Evolutionary conservation across 2,329 filamentous ascomycete genomes (phyloP).

Genomic region (Phialemonium atrogriseum): DNA sequence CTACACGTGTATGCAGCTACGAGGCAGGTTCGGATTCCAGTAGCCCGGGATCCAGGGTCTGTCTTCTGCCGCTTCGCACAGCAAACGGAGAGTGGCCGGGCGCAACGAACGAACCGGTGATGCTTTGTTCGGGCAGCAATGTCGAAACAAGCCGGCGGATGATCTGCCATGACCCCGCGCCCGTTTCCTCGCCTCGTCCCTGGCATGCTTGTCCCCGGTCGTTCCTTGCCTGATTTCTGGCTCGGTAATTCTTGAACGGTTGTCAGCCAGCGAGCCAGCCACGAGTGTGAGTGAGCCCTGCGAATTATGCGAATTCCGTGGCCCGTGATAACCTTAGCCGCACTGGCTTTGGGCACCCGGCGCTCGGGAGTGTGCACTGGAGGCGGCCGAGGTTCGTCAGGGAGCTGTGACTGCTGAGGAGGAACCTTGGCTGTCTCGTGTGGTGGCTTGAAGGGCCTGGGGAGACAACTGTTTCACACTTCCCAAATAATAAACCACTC

Average conservation of each 20-base stretch:
- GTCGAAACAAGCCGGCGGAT: conserved; percentile 23
- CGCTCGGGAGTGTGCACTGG: too few species aligned
- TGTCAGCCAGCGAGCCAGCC: too few species aligned
- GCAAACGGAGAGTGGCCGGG: conserved; percentile 10
- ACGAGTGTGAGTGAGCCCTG: background rate
- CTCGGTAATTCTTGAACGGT: conserved; percentile 4
- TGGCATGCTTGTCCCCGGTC: conserved; percentile 6
- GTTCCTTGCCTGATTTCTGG: conserved; percentile 3
- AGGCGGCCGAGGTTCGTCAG: too few species aligned
- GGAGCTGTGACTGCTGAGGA: too few species aligned
- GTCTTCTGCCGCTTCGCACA: conserved; percentile 8
- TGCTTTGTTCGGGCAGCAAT: conserved; percentile 31
- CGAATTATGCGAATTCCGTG: background rate
- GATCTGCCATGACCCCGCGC: conserved; percentile 14
- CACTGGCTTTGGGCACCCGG: too few species aligned
- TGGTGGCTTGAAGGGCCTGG: too few species aligned
- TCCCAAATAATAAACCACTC: too few species aligned
- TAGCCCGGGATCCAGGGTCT: background rate
- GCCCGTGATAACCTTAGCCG: background rate
- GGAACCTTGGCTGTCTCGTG: too few species aligned
- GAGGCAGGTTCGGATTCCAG: too few species aligned
- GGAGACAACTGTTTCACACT: too few species aligned
- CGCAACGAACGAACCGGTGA: conserved; percentile 12
- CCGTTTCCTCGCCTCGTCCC: conserved; percentile 9
- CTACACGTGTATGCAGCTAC: too few species aligned